Evolutionary conservation across 2,329 filamentous ascomycete species (phyloP), one percentile per base, ranked within the genome.

Genomic region (Trematosphaeria pertusa): DNA sequence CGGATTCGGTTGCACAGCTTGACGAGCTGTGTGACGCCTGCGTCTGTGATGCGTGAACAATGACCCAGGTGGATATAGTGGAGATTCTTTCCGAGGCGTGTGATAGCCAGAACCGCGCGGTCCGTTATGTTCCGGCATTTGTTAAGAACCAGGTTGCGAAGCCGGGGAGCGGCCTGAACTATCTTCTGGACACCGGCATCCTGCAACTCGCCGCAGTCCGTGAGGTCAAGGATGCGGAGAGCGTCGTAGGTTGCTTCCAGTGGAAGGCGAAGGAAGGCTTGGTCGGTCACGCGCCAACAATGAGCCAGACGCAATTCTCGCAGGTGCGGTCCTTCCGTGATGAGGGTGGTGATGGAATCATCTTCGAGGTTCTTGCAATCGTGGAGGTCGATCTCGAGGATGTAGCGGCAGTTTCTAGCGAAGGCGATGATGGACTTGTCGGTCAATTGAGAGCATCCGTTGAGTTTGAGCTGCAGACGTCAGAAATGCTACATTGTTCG

Each of bases 21-120:
- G 30, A 97, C 91, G 22, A 99, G 80, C 44, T 86, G 86, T 61
- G 89, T 88, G 14, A 99, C 91, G 1, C 91, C 92, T 26, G 86
- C 81, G 65, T 99, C 94, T 0, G 93, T 97, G 65, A 99, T 92
- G 36, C 92, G 86, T 20, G 85, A 84, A 72, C 94, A 99, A 71
- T 99, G 94, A 8, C 94, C 94, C 2, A 99, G 81, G 66, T 99
- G 94, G 41, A 99, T 87, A 70, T 96, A 97, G 72, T 99, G 94
- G 43, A 99, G 77, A 62, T 97, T 99, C 78, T 97, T 97, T 52
- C 92, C 91, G 3, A 99, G 81, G 61, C 84, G 87, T 46, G 91
- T 87, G 54, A 99, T 97, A 45, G 92, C 87, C 59, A 88, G 80
- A 7, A 99, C 91, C 7, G 93, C 87, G 36, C 84, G 82, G 73